Evolutionary conservation across 176 grass and related monocot genomes (phyloP), one percentile per base, ranked within the genome.

Genomic region (Triticum monococcum): DNA sequence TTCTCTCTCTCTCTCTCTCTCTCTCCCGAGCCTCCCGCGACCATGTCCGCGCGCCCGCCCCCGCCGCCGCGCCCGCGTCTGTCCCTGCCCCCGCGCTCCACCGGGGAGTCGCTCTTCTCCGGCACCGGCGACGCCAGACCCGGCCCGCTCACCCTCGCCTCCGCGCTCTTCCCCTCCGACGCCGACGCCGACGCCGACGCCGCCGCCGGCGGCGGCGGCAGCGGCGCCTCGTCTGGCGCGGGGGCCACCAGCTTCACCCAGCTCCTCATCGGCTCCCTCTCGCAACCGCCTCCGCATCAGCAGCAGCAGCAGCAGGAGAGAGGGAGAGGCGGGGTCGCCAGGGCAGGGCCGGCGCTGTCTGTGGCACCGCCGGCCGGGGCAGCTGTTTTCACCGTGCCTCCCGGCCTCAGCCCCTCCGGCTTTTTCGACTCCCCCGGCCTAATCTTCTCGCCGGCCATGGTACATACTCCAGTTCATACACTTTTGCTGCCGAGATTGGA

Each of bases 71-170:
- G 94, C 65, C 97, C 92, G 16, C 88, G 85, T 32, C 72, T 99
- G 7, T 78, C 92, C 18, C 90, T 99, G 62, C 97, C 97, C 1
- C 84, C 94, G 71, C 88, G 93, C 65, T 80, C 90, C 3, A 46
- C 87, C 35, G 88, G 83, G 73, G 92, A 92, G 89, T 85, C 81
- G 33, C 86, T 95, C 41, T 95, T 95, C 91, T 81, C 82, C 31
- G 78, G 86, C 45, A 89, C 81, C 46, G 88, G 86, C 31, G 88
- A 88, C 65, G 92, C 70, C 25, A 98, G 97, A 87, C 97, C 97
- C 16, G 94, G 97, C 38, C 97, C 94, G 68, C 88, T 98, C 75
- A 94, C 97, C 33, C 86, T 98, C 78, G 94, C 94, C 73, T 98
- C 97, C 57, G 90, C 91, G 75, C 83, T 98, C 79, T 98, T 98